phyloP scores from a whole-genome alignment of 805 yeast genomes.

The Pichia sporocuriosa region DNA sequence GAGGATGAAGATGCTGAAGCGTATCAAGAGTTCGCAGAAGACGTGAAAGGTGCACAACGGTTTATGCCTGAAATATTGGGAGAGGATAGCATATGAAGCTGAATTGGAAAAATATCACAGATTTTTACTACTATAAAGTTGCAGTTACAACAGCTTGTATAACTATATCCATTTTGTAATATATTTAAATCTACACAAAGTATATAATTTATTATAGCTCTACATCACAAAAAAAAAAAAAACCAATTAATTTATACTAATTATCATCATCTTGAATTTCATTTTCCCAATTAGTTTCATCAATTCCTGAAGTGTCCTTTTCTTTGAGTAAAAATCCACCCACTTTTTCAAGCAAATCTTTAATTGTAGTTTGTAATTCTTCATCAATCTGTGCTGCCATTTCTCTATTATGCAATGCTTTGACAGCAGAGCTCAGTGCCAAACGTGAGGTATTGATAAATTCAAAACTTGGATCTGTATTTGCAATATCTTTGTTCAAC shows the following conservation, averaged over 20 bases:
- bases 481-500: conserved; percentile 17
- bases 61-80: conserved; percentile 17
- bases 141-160: no score
- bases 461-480: conserved; percentile 27
- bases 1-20: conserved; percentile 16
- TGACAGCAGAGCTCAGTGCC: conserved; percentile 33
- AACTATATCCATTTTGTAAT: no score
- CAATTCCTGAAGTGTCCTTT: conserved; percentile 34
- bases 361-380: conserved; percentile 52
- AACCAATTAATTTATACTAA: not conserved
- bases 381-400: conserved; percentile 40
- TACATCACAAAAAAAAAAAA: not conserved
- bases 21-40: conserved; percentile 27
- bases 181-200: conserved; percentile 4
- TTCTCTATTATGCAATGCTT: conserved; percentile 31
- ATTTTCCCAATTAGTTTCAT: conserved; percentile 45
- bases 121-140: no score
- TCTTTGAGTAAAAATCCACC: conserved; percentile 46
- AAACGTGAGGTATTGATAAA: conserved; percentile 31
- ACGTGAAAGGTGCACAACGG: conserved; percentile 22
- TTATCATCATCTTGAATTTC: conserved; percentile 32
- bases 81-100: no score
- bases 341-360: conserved; percentile 41
- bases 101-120: no score
- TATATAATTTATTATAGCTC: not conserved